Base-by-base conservation (phyloP, 169 alveolate genomes). In the Plasmodium knowlesi region DNA sequence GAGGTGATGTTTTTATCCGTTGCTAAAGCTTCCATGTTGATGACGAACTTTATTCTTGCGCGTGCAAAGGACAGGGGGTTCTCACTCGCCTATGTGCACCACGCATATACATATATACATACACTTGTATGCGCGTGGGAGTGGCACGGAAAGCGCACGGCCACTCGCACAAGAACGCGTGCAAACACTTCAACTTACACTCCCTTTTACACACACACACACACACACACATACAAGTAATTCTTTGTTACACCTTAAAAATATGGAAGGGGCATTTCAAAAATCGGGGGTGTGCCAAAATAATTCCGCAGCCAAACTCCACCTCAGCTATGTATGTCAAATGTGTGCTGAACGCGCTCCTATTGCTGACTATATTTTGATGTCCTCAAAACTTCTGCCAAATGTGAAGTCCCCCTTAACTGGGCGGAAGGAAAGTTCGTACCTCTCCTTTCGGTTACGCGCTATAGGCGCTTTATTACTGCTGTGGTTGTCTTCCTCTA, bases 21-120 rank as follows among this genome's bases (percentile, higher is more conserved):
- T 25, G 30, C 86, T 76, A 76, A n/a, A 19, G 57, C 79, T 76
- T 86, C 93, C 93, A 86, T 86, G 80, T 61, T 84, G 57, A 22
- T 12, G 53, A 12, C 43, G 12, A 50, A 4, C 8, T 37, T 46
- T 32, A 34, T 67, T 50, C n/a, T 16, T 53, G 30, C 19, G 39
- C 78, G 54, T 67, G 28, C 81, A 46, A 50, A 50, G 22, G 25
- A 2, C 61, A 3, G 22, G 61, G 61, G 54, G 54, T 8, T 0
- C 14, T 50, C 61, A 50, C 61, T 50, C 39, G 50, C 67, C 30
- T 43, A 43, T 46, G 46, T 83, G 73, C 81, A 43, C 70, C 30
- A 80, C 30, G 32, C 53, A 78, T 53, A 37, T 50, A 3, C 57
- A 30, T 10, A 53, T 34, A n/a, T 80, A n/a, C 71, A 82, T 82